Evolutionary conservation across 805 yeast species (phyloP).

Genomic region (Danielia oregonensis): DNA sequence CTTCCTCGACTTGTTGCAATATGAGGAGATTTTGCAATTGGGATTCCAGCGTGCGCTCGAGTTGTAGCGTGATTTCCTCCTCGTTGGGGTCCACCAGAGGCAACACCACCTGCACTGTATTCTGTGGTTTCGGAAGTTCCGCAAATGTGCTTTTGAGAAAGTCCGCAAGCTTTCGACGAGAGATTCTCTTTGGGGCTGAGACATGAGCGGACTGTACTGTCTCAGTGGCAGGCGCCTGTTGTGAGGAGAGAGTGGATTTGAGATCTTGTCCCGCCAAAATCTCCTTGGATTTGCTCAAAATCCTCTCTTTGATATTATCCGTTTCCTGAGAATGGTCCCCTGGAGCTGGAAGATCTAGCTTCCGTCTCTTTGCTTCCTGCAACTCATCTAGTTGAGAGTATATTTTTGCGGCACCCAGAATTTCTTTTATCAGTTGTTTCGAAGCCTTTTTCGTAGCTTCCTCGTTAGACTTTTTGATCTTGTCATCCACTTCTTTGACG

Average conservation of each 20-base stretch:
- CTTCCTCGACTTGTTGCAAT: conserved; percentile 23
- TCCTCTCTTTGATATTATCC: conserved; percentile 28
- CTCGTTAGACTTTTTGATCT: conserved; percentile 25
- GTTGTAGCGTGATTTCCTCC: conserved; percentile 6
- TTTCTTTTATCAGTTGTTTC: conserved; percentile 13
- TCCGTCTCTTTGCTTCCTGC: conserved; percentile 23
- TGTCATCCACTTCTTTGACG: conserved; percentile 32
- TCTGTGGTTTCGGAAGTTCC: conserved; percentile 37
- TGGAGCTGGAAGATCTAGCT: conserved; percentile 26
- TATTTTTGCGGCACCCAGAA: conserved; percentile 22
- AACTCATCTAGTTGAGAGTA: conserved; percentile 17
- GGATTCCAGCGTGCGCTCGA: background rate
- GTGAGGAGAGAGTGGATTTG: background rate
- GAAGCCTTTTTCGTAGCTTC: conserved; percentile 18
- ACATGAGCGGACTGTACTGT: background rate
- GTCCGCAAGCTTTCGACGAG: conserved; percentile 1
- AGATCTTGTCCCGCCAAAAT: conserved; percentile 17
- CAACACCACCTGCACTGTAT: conserved; percentile 28
- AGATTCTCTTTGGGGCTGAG: background rate
- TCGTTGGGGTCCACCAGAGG: conserved; percentile 29
- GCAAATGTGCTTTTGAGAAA: conserved; percentile 2
- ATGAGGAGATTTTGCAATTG: conserved; percentile 14
- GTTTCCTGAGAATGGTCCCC: conserved; percentile 21
- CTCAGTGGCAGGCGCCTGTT: background rate
- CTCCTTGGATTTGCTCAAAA: conserved; percentile 30